These are phyloP conservation scores for Colletotrichum acutatum DNA, from an alignment of 2,329 filamentous ascomycete species.

Conservation along the genomic window DNA sequence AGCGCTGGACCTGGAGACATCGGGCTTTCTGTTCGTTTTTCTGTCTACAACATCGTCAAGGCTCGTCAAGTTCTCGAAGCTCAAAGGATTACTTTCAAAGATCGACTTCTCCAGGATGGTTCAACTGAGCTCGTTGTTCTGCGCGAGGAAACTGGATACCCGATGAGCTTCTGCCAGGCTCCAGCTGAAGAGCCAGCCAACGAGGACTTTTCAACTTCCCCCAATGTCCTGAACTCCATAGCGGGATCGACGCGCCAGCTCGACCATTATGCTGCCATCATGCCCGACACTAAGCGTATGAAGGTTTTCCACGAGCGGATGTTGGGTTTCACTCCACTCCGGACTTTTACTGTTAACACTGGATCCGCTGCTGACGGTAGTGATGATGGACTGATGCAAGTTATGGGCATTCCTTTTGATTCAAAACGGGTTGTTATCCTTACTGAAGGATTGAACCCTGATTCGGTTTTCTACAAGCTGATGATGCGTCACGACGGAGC, in stretches of 20 bases:
- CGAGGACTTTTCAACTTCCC: not conserved
- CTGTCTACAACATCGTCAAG: no score
- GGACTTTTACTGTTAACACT: not conserved
- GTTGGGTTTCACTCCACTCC: not conserved
- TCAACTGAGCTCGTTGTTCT: no score
- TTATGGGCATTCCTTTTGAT: not conserved
- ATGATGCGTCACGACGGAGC: not conserved
- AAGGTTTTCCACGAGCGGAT: not conserved
- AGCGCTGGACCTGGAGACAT: no score
- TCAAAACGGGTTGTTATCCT: not conserved
- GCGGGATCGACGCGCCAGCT: not conserved
- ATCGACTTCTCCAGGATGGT: no score
- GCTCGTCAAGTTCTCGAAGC: no score
- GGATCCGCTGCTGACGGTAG: not conserved
- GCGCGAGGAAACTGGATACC: no score
- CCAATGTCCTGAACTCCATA: not conserved
- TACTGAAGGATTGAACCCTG: not conserved
- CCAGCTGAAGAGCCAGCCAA: not conserved
- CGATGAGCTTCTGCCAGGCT: not conserved
- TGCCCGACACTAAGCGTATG: not conserved
- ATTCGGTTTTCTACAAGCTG: not conserved
- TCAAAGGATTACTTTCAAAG: no score
- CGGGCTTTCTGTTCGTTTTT: no score
- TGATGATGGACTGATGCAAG: not conserved
- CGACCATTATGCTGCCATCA: not conserved